These are phyloP conservation scores for Cytospora piceae DNA, from an alignment of 2,329 filamentous ascomycete genomes.

Conservation along the genomic window DNA sequence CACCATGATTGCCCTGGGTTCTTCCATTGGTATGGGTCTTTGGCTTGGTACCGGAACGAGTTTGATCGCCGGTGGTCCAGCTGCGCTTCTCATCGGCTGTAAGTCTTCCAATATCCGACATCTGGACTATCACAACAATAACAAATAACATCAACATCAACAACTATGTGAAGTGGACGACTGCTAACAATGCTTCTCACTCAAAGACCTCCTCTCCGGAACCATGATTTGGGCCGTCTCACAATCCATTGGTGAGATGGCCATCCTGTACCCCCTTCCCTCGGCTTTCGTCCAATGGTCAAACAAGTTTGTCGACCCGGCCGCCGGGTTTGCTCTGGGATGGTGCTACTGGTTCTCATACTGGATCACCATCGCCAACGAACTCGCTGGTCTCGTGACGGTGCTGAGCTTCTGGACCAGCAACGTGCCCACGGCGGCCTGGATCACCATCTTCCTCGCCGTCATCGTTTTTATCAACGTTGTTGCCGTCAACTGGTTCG, in stretches of 20 bases:
- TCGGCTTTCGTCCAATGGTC: slow-evolving; percentile 53
- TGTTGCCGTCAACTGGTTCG: slow-evolving; percentile 48
- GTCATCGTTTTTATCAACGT: slow-evolving; percentile 46
- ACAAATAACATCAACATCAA: too few relatives aligned
- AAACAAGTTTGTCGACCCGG: slow-evolving; percentile 47
- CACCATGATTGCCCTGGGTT: slow-evolving; percentile 56
- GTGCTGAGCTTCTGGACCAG: slow-evolving; percentile 50
- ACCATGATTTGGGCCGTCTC: slow-evolving; percentile 51
- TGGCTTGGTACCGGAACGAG: slow-evolving; percentile 51
- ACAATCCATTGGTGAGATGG: slow-evolving; percentile 52
- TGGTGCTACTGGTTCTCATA: slow-evolving; percentile 53
- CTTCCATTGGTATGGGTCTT: slow-evolving; percentile 51
- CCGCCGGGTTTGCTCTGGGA: slow-evolving; percentile 49
- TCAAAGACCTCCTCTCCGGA: slow-evolving; percentile 43
- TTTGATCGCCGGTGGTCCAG: slow-evolving; percentile 46
- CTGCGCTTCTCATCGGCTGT: slow-evolving; percentile 50
- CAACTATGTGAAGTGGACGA: background rate
- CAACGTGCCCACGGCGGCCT: slow-evolving; percentile 46
- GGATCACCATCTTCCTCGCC: slow-evolving; percentile 49
- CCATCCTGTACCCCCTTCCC: slow-evolving; percentile 50
- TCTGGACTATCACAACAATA: too few relatives aligned
- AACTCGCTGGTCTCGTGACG: slow-evolving; percentile 46
- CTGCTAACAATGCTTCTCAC: background rate
- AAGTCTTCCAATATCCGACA: slow-evolving; percentile 12
- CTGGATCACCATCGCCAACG: slow-evolving; percentile 50